These are phyloP conservation scores for Fomitiporia mediterranea DNA, from an alignment of 1,284 basidiomycete genomes.

Conservation along the genomic window DNA sequence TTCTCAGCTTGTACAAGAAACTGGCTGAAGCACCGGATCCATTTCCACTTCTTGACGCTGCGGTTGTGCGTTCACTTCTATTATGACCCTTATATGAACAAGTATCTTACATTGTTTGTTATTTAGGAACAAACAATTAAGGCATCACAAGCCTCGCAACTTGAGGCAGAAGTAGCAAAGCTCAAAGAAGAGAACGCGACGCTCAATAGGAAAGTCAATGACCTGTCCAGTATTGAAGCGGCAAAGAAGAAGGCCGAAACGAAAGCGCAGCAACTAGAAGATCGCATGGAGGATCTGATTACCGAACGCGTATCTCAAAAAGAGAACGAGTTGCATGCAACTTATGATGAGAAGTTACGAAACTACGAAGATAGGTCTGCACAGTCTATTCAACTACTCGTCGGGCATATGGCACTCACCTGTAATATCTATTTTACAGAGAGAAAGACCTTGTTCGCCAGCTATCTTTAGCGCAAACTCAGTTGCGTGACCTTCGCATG, in stretches of 20 bases:
- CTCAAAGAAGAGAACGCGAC: slow-evolving; percentile 78
- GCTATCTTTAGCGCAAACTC: slow-evolving; percentile 77
- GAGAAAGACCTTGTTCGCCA: slow-evolving; percentile 91
- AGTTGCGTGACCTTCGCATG: slow-evolving; percentile 83
- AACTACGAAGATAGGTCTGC: slow-evolving; percentile 90
- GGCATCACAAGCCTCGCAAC: slow-evolving; percentile 71
- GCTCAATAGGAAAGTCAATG: slow-evolving; percentile 65
- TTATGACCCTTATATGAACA: background rate
- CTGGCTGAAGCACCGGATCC: slow-evolving; percentile 94
- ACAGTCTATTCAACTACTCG: background rate
- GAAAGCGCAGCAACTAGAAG: slow-evolving; percentile 75
- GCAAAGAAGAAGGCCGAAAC: slow-evolving; percentile 73
- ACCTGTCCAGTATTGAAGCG: slow-evolving; percentile 61
- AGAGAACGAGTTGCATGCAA: slow-evolving; percentile 93
- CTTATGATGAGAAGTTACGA: slow-evolving; percentile 90
- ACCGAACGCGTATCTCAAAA: slow-evolving; percentile 83
- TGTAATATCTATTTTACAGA: slow-evolving; percentile 38
- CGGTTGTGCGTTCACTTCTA: slow-evolving; percentile 57
- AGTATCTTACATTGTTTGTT: background rate
- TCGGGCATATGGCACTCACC: background rate
- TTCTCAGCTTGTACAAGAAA: slow-evolving; percentile 91
- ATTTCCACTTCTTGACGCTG: slow-evolving; percentile 90
- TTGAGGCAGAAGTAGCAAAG: slow-evolving; percentile 68
- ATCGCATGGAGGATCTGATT: slow-evolving; percentile 88
- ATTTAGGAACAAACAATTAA: slow-evolving; percentile 83